Evolutionary conservation across 2,329 filamentous ascomycete genomes (phyloP).

Genomic region (Epicoccum nigrum): DNA sequence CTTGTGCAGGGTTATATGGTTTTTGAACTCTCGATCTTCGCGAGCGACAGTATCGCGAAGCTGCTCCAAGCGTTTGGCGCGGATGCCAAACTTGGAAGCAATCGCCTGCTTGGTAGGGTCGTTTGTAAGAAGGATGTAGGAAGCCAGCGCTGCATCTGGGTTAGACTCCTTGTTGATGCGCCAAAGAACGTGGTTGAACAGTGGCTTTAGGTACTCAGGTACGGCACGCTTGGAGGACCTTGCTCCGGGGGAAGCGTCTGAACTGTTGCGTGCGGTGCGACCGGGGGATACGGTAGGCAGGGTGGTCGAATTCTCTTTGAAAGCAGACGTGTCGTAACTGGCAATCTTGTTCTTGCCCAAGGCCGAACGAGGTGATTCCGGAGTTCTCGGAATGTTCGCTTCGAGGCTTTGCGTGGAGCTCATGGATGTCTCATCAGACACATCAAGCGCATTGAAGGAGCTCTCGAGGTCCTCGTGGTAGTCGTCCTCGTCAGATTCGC

Average conservation of each 20-base stretch:
- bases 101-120: constrained; percentile 54
- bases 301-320: constrained; percentile 26
- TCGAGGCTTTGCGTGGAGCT: constrained; percentile 53
- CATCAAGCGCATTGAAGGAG: constrained; percentile 45
- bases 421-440: constrained; percentile 48
- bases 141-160: constrained; percentile 55
- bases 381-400: constrained; percentile 44
- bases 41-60: constrained; percentile 56
- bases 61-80: constrained; percentile 57
- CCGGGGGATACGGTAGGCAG: constrained; percentile 28
- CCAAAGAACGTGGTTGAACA: constrained; percentile 60
- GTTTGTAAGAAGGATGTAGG: constrained; percentile 60
- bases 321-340: constrained; percentile 24
- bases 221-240: constrained; percentile 41
- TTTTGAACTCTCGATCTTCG: constrained; percentile 56
- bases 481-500: constrained; percentile 45
- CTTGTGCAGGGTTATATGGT: constrained; percentile 47
- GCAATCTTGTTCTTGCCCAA: constrained; percentile 31
- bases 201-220: constrained; percentile 51
- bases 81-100: constrained; percentile 58
- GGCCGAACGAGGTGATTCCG: constrained; percentile 50
- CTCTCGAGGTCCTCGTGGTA: constrained; percentile 47
- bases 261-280: constrained; percentile 40
- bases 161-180: constrained; percentile 57
- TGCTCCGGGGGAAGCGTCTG: constrained; percentile 26